Evolutionary conservation across 1,139 yeast genomes (phyloP).

Genomic region (Geotrichum klebahnii): DNA sequence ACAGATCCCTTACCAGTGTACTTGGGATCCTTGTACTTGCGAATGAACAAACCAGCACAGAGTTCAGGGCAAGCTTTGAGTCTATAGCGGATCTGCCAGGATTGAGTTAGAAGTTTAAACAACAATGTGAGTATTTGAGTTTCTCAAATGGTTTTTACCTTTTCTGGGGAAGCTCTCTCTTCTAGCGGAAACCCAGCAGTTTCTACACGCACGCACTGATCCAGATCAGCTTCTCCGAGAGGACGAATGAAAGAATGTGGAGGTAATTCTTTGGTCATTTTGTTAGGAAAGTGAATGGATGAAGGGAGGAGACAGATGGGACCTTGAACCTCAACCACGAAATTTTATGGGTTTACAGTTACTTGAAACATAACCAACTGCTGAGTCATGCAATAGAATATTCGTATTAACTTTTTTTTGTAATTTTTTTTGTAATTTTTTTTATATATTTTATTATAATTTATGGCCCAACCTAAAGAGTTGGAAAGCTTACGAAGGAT

Average conservation of each 20-base stretch:
- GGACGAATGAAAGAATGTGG: slow-evolving; percentile 78
- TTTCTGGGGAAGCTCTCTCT: slow-evolving; percentile 58
- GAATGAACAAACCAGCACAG: slow-evolving; percentile 77
- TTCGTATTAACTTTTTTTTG: too few relatives aligned
- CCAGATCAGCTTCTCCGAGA: slow-evolving; percentile 62
- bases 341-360: neutral
- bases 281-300: neutral
- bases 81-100: slow-evolving; percentile 48
- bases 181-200: slow-evolving; percentile 65
- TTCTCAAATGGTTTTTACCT: slow-evolving; percentile 37
- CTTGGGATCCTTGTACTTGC: slow-evolving; percentile 48
- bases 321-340: too few relatives aligned
- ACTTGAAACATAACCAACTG: too few relatives aligned
- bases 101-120: neutral
- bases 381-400: too few relatives aligned
- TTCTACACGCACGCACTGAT: slow-evolving; percentile 62
- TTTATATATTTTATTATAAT: too few relatives aligned
- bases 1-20: slow-evolving; percentile 17
- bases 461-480: too few relatives aligned
- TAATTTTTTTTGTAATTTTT: too few relatives aligned
- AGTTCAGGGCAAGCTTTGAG: slow-evolving; percentile 81
- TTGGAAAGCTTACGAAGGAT: slow-evolving; percentile 27
- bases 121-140: neutral
- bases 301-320: neutral
- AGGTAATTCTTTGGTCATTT: slow-evolving; percentile 40